These are phyloP conservation scores for Polyplosphaeria fusca DNA, from an alignment of 495 filamentous ascomycete genomes.

Conservation along the genomic window DNA sequence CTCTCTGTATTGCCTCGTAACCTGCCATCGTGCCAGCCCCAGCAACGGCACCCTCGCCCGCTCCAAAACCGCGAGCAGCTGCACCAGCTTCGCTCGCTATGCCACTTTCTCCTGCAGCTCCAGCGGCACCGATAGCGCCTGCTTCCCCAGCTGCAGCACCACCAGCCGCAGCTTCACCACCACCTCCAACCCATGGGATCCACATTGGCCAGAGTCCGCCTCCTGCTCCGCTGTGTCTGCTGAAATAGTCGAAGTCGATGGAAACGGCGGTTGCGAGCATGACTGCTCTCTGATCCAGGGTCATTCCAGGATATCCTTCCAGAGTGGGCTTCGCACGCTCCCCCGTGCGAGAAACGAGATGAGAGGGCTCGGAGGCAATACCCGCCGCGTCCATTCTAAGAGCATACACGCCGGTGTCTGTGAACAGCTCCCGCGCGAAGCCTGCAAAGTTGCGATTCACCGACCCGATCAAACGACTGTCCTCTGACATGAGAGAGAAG, in stretches of 20 bases:
- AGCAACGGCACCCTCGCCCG: constrained; percentile 45
- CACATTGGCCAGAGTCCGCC: constrained; percentile 57
- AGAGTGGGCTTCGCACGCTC: not conserved
- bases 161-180: constrained; percentile 42
- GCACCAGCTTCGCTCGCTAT: constrained; percentile 43
- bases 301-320: constrained; percentile 52
- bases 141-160: constrained; percentile 39
- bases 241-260: constrained; percentile 73
- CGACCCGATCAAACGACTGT: constrained; percentile 48
- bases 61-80: constrained; percentile 46
- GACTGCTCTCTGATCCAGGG: constrained; percentile 66
- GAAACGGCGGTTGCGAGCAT: constrained; percentile 71
- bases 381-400: constrained; percentile 65
- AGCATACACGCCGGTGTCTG: constrained; percentile 68
- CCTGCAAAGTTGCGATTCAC: constrained; percentile 68
- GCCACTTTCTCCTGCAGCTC: constrained; percentile 41
- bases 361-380: constrained; percentile 42
- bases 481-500: constrained; percentile 39
- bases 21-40: constrained; percentile 61
- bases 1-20: constrained; percentile 62
- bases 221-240: constrained; percentile 53
- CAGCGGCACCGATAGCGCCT: constrained; percentile 44
- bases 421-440: constrained; percentile 69
- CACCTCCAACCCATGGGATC: constrained; percentile 54
- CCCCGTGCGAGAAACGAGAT: constrained; percentile 42